These are phyloP conservation scores for Venturia asperata DNA, from an alignment of 2,329 filamentous ascomycete genomes.

Conservation along the genomic window DNA sequence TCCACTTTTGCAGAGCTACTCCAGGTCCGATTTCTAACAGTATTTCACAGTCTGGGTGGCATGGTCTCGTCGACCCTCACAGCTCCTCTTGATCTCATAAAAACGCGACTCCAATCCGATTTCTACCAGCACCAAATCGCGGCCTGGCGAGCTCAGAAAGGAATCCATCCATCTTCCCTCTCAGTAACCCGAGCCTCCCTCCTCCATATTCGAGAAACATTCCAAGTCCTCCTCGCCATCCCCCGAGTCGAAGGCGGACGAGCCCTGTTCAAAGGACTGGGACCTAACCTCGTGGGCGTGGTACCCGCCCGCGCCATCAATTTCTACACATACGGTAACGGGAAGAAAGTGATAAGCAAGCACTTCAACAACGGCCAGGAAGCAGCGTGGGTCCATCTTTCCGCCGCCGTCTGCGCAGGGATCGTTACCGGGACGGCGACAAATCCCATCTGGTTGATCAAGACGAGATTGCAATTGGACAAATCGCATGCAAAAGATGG, in stretches of 20 bases:
- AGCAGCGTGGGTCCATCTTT: conserved; percentile 68
- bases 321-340: conserved; percentile 89
- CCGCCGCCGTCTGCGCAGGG: conserved; percentile 69
- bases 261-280: conserved; percentile 87
- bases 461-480: conserved; percentile 87
- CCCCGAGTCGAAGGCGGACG: conserved; percentile 75
- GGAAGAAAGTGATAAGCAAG: conserved; percentile 72
- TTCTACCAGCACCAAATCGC: conserved; percentile 83
- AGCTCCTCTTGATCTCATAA: conserved; percentile 86
- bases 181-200: conserved; percentile 58
- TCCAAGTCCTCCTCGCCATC: conserved; percentile 76
- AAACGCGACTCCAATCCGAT: conserved; percentile 87
- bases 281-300: conserved; percentile 82
- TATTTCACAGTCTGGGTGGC: conserved; percentile 63
- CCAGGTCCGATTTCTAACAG: conserved; percentile 4
- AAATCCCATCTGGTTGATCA: conserved; percentile 95
- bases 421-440: conserved; percentile 84
- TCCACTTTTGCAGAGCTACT: background rate
- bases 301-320: conserved; percentile 87
- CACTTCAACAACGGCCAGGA: conserved; percentile 65
- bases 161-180: conserved; percentile 48
- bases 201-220: conserved; percentile 75
- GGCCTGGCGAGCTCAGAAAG: conserved; percentile 55
- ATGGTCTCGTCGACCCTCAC: conserved; percentile 92
- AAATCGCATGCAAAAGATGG: conserved; percentile 63